phyloP scores from a whole-genome alignment of 805 yeast species.

The Teunomyces gatunensis region DNA sequence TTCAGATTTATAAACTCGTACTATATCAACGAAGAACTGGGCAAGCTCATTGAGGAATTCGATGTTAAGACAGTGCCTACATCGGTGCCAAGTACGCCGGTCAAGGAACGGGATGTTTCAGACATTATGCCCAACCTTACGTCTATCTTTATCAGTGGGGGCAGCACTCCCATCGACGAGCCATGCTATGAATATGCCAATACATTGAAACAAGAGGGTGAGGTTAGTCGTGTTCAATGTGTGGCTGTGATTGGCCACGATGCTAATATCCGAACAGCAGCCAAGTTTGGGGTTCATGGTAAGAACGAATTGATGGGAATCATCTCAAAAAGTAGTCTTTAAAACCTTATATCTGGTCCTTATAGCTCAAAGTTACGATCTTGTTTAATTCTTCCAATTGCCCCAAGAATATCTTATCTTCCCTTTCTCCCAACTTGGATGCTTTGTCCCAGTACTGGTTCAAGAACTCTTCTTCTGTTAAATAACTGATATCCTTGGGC shows the following conservation, averaged over 20 bases:
- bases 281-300: slow-evolving; percentile 64
- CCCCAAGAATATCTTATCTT: slow-evolving; percentile 37
- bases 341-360: slow-evolving; percentile 33
- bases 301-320: slow-evolving; percentile 64
- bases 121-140: not conserved
- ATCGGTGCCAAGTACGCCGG: slow-evolving; percentile 15
- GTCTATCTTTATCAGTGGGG: slow-evolving; percentile 56
- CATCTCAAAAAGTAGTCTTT: slow-evolving; percentile 23
- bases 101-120: not conserved
- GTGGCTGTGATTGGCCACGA: slow-evolving; percentile 50
- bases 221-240: slow-evolving; percentile 50
- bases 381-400: slow-evolving; percentile 54
- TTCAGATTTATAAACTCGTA: slow-evolving; percentile 48
- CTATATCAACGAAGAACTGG: slow-evolving; percentile 21
- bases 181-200: slow-evolving; percentile 57
- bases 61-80: slow-evolving; percentile 20
- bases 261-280: slow-evolving; percentile 50
- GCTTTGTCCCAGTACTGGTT: slow-evolving; percentile 48
- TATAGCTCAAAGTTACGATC: slow-evolving; percentile 53
- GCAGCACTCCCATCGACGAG: slow-evolving; percentile 67
- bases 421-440: slow-evolving; percentile 48
- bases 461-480: slow-evolving; percentile 37
- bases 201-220: slow-evolving; percentile 32
- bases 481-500: slow-evolving; percentile 31
- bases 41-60: slow-evolving; percentile 21